Evolutionary conservation across 1,284 basidiomycete genomes (phyloP).

Genomic region (Porodaedalea pini): DNA sequence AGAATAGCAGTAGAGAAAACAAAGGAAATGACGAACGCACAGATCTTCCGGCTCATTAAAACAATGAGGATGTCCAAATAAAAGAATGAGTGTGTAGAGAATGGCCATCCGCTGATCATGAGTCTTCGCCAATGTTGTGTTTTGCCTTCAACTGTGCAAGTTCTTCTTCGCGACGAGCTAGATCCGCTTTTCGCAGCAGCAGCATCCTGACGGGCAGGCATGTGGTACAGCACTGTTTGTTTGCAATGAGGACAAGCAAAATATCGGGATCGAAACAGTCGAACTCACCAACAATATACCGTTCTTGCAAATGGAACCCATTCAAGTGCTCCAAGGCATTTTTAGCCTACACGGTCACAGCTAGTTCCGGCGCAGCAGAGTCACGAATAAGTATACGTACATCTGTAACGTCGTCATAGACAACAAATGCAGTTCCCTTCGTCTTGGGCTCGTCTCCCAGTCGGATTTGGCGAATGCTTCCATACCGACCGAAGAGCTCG

Average conservation of each 20-base stretch:
- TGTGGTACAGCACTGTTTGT: conserved; percentile 83
- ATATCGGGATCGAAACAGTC: background rate
- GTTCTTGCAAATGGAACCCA: conserved; percentile 96
- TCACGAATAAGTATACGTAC: conserved; percentile 37
- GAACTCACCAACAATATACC: conserved; percentile 79
- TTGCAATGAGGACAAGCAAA: conserved; percentile 1
- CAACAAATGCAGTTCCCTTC: conserved; percentile 94
- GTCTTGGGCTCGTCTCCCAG: conserved; percentile 91
- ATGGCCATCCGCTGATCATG: conserved; percentile 31
- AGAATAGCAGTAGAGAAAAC: background rate
- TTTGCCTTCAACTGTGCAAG: conserved; percentile 84
- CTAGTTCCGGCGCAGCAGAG: conserved; percentile 20
- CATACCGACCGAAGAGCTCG: conserved; percentile 97
- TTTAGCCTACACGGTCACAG: conserved; percentile 61
- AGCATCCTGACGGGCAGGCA: conserved; percentile 92
- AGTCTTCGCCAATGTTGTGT: conserved; percentile 71
- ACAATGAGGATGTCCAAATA: background rate
- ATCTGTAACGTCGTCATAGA: conserved; percentile 87
- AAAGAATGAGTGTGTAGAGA: background rate
- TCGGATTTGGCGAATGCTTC: conserved; percentile 92
- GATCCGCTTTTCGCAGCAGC: conserved; percentile 89
- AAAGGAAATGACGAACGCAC: background rate
- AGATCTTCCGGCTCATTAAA: no score
- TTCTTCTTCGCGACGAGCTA: conserved; percentile 90
- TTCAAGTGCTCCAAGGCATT: conserved; percentile 96